phyloP scores from a whole-genome alignment of 139 green algal species.

The Picochlorum sp. region DNA sequence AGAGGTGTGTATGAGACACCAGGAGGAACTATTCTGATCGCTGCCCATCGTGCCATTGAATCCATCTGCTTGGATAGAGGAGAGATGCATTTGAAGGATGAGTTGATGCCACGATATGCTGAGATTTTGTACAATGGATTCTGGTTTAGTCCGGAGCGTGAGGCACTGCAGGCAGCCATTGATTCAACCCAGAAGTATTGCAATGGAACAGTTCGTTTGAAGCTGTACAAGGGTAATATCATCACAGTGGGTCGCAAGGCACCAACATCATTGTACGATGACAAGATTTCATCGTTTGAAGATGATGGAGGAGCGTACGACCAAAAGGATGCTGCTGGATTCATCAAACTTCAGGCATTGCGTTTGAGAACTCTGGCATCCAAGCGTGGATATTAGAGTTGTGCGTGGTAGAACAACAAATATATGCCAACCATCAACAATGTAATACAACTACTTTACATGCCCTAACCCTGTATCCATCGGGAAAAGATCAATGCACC shows the following conservation, averaged over 20 bases:
- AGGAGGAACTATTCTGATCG: slow-evolving; percentile 88
- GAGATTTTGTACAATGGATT: slow-evolving; percentile 83
- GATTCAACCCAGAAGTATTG: slow-evolving; percentile 74
- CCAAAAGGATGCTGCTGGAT: slow-evolving; percentile 89
- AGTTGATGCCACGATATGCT: slow-evolving; percentile 62
- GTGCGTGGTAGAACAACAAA: background rate
- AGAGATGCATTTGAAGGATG: slow-evolving; percentile 85
- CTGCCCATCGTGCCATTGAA: slow-evolving; percentile 81
- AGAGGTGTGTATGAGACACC: slow-evolving; percentile 98
- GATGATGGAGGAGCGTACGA: slow-evolving; percentile 86
- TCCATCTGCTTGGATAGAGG: slow-evolving; percentile 80
- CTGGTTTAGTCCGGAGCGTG: slow-evolving; percentile 70
- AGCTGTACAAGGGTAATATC: slow-evolving; percentile 88
- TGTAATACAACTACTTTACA: background rate
- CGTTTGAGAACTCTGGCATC: slow-evolving; percentile 66
- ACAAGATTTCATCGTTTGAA: slow-evolving; percentile 91
- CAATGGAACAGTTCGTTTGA: slow-evolving; percentile 72
- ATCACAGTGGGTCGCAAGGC: slow-evolving; percentile 73
- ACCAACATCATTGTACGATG: slow-evolving; percentile 69
- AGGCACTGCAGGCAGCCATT: slow-evolving; percentile 81
- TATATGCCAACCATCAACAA: background rate
- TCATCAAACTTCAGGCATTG: slow-evolving; percentile 88
- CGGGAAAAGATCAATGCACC: slow-evolving; percentile 24
- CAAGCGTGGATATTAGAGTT: slow-evolving; percentile 1
- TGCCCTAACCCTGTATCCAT: slow-evolving; percentile 7